These are phyloP conservation scores for Boletus edulis DNA, from an alignment of 768 basidiomycete genomes.

Conservation along the genomic window DNA sequence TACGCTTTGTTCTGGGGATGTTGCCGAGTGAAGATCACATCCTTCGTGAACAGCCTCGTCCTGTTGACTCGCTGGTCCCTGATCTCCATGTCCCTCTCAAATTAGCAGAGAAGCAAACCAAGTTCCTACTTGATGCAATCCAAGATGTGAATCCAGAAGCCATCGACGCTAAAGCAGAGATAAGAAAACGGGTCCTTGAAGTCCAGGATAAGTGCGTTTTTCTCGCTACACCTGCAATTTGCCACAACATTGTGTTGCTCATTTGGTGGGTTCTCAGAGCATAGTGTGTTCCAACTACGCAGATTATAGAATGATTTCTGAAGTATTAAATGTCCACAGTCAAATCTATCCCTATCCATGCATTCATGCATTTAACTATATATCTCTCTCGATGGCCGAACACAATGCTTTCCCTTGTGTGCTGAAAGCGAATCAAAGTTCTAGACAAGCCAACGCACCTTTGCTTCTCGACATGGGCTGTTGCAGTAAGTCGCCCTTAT, in stretches of 20 bases:
- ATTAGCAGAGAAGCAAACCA: not conserved
- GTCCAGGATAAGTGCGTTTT: not conserved
- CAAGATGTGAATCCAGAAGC: not conserved
- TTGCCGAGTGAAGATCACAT: not conserved
- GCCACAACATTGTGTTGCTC: not conserved
- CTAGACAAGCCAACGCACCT: not conserved
- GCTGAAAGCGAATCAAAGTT: not conserved
- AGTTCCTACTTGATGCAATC: not conserved
- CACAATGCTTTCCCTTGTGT: not conserved
- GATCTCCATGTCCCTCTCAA: not conserved
- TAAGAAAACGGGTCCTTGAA: not conserved
- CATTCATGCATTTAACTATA: not conserved
- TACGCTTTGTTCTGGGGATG: not conserved
- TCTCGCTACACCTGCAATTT: not conserved
- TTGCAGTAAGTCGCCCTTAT: not conserved
- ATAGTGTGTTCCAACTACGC: not conserved
- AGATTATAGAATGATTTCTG: not conserved
- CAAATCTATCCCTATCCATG: not conserved
- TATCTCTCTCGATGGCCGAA: not conserved
- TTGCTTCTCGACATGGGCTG: conserved; percentile 6
- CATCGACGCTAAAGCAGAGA: not conserved
- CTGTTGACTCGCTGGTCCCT: not conserved
- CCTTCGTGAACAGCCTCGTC: conserved; percentile 2
- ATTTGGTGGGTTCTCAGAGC: not conserved
- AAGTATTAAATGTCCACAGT: not conserved